A percentile compares a stretch with the other conserved stretches of the same genome.
Evolutionary conservation across 2,329 filamentous ascomycete species (phyloP).

Genomic region (Neocucurbitaria cava): DNA sequence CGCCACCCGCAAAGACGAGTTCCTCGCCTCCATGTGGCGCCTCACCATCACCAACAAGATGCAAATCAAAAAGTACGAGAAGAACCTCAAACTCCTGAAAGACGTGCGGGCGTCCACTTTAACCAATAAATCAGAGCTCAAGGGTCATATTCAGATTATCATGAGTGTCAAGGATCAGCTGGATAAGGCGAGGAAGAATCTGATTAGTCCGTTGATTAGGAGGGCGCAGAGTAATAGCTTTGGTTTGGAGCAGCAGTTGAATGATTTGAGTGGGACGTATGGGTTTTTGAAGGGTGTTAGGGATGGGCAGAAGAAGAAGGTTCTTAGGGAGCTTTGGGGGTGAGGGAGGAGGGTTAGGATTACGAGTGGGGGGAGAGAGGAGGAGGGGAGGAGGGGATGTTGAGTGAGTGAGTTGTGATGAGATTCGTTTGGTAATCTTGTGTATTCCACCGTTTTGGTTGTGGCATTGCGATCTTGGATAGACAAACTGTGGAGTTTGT

Average conservation of each 20-base stretch:
- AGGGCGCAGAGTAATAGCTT: slow-evolving; percentile 72
- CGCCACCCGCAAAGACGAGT: slow-evolving; percentile 79
- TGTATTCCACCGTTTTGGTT: no score
- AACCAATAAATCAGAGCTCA: slow-evolving; percentile 83
- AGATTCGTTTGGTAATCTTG: not conserved
- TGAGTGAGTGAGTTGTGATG: not conserved
- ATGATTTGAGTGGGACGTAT: slow-evolving; percentile 80
- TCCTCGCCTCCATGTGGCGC: slow-evolving; percentile 85
- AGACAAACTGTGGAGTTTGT: no score
- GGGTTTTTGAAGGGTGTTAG: slow-evolving; percentile 77
- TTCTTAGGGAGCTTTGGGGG: slow-evolving; percentile 76
- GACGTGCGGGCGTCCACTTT: slow-evolving; percentile 84
- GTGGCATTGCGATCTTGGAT: no score
- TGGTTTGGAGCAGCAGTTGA: slow-evolving; percentile 84
- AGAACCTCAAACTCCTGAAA: slow-evolving; percentile 80
- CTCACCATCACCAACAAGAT: slow-evolving; percentile 79
- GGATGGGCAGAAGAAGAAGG: slow-evolving; percentile 79
- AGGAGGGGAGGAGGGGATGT: slow-evolving; percentile 19
- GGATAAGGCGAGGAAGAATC: slow-evolving; percentile 80
- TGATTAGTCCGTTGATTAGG: slow-evolving; percentile 83
- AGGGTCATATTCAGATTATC: slow-evolving; percentile 85
- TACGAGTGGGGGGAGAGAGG: slow-evolving; percentile 22
- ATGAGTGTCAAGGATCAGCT: slow-evolving; percentile 85
- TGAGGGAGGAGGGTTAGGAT: slow-evolving; percentile 40
- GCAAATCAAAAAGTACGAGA: slow-evolving; percentile 87